Evolutionary conservation across 805 yeast genomes (phyloP).

Genomic region (Starmerella sp.): DNA sequence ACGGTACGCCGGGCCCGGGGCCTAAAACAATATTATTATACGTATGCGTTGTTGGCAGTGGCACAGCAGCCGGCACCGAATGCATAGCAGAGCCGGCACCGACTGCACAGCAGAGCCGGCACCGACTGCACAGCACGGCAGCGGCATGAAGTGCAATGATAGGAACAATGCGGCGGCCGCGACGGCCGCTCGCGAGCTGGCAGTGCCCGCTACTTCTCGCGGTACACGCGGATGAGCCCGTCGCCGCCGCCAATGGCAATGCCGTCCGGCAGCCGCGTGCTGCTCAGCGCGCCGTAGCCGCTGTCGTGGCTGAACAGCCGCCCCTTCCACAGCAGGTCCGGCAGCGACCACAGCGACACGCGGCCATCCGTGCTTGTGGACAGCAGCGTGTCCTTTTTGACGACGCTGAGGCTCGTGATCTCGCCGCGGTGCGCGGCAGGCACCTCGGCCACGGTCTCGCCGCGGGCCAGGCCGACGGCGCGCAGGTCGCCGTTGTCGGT

Average conservation of each 20-base stretch:
- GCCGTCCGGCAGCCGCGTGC: slow-evolving; percentile 5
- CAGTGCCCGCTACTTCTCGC: neutral
- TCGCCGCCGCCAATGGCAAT: slow-evolving; percentile 22
- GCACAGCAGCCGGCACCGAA: too few species aligned
- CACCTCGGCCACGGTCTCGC: slow-evolving; percentile 20
- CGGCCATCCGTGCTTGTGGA: slow-evolving; percentile 24
- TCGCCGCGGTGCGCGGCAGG: slow-evolving; percentile 21
- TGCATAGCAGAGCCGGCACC: too few species aligned
- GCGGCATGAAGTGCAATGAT: neutral
- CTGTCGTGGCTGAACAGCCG: slow-evolving; percentile 22
- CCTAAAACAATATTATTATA: neutral
- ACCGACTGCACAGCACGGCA: too few species aligned
- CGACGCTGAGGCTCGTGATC: slow-evolving; percentile 12
- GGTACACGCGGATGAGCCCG: slow-evolving; percentile 21
- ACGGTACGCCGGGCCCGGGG: neutral
- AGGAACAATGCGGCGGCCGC: neutral
- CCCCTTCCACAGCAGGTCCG: slow-evolving; percentile 22
- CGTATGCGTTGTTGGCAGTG: neutral
- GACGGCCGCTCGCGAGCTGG: too few species aligned
- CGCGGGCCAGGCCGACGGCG: slow-evolving; percentile 16
- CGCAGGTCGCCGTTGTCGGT: slow-evolving; percentile 21
- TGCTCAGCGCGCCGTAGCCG: slow-evolving; percentile 20
- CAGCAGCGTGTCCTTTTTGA: slow-evolving; percentile 6
- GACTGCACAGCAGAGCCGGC: too few species aligned
- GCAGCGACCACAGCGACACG: slow-evolving; percentile 24